Base-by-base conservation (phyloP, 768 basidiomycete genomes). In the Galerina sulciceps region DNA sequence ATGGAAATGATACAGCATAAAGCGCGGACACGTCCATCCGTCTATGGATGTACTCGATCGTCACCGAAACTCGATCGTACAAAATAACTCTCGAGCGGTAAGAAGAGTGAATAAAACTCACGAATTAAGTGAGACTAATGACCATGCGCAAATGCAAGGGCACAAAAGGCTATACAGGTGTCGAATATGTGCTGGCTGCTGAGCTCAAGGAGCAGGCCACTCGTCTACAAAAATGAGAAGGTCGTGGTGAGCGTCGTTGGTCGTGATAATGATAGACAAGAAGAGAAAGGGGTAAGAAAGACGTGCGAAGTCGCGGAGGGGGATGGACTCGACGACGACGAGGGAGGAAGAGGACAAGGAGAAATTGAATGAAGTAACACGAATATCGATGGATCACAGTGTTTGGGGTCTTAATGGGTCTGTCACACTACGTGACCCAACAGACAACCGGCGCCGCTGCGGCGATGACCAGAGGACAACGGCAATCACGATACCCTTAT, bases 201-300 rank as follows among this genome's bases (percentile, higher is more conserved):
- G 51, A 48, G 55, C 58, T 45, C 56, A 55, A 60, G 62, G 60
- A 63, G 65, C 60, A 64, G 60, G 65, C 65, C 59, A 64, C 60
- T 47, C 50, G 62, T 64, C 67, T 65, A 62, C 59, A 61, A 62
- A 68, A 67, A 64, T 62, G 60, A 56, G 62, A 63, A 63, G 66
- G 69, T 69, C 69, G 75, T 77, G 72, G 78, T 80, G 71, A 81
- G 78, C 78, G 77, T 78, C 60, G 68, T 35, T 55, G 67, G 75
- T 80, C 81, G 81, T 79, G 49, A 51, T 37, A 22, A 38, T 38
- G 36, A 73, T 63, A 66, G 65, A 68, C 59, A 58, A 48, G 15
- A 65, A 56, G 71, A 69, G 66, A 57, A 65, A 62, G 44, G 64
- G 62, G 44, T 66, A 57, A 46, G 66, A 65, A 67, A 59, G 62